These are phyloP conservation scores for Neurospora africana DNA, from an alignment of 495 filamentous ascomycete species.

Conservation along the genomic window DNA sequence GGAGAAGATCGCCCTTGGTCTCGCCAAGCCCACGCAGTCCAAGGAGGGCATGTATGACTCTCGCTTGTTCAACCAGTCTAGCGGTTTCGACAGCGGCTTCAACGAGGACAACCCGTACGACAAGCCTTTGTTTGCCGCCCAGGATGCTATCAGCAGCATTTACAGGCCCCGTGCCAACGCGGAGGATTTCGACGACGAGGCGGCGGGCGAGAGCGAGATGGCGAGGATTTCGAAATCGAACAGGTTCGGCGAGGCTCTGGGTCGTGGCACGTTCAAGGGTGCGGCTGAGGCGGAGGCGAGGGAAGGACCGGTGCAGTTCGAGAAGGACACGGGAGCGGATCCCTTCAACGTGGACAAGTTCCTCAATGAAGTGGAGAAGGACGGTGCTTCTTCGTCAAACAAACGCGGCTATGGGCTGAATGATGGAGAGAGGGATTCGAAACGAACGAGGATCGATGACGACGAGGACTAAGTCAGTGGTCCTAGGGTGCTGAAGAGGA, in stretches of 20 bases:
- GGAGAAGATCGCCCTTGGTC: slow-evolving; percentile 89
- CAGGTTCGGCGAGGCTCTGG: slow-evolving; percentile 72
- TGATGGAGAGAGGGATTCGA: slow-evolving; percentile 59
- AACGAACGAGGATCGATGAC: slow-evolving; percentile 72
- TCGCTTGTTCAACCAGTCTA: slow-evolving; percentile 85
- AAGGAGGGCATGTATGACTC: slow-evolving; percentile 95
- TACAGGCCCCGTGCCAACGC: slow-evolving; percentile 72
- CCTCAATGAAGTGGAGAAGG: slow-evolving; percentile 63
- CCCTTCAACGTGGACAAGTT: slow-evolving; percentile 91
- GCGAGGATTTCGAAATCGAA: slow-evolving; percentile 73
- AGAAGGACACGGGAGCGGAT: slow-evolving; percentile 75
- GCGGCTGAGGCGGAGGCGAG: slow-evolving; percentile 76
- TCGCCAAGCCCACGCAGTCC: slow-evolving; percentile 88
- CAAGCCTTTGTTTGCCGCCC: slow-evolving; percentile 91
- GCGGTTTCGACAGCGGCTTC: slow-evolving; percentile 79
- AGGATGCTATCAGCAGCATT: slow-evolving; percentile 91
- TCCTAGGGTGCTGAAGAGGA: neutral
- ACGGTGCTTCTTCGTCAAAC: slow-evolving; percentile 33
- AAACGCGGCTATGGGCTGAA: slow-evolving; percentile 81
- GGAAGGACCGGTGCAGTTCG: slow-evolving; percentile 94
- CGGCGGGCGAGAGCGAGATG: slow-evolving; percentile 70
- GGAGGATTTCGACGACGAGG: slow-evolving; percentile 66
- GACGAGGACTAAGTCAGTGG: slow-evolving; percentile 38
- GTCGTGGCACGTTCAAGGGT: slow-evolving; percentile 86
- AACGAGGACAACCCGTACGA: slow-evolving; percentile 98